phyloP scores from a whole-genome alignment of 306 rosid species.

The Rubus idaeus region DNA sequence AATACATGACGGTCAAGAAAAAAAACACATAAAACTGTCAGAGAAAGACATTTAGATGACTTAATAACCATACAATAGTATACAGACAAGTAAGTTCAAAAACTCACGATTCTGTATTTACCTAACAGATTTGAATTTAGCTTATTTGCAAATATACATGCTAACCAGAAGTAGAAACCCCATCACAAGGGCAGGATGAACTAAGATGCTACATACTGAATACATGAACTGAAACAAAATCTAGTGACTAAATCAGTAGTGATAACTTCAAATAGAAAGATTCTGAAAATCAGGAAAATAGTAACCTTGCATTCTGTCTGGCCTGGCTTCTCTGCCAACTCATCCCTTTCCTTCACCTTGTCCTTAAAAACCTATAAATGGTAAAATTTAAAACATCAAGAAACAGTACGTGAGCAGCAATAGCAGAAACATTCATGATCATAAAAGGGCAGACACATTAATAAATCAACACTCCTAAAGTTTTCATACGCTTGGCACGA shows the following conservation, averaged over 20 bases:
- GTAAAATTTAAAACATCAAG: constrained; percentile 22
- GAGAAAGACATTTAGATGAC: too few species aligned
- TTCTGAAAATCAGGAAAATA: constrained; percentile 24
- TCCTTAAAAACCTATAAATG: constrained; percentile 55
- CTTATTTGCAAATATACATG: background rate
- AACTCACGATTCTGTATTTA: background rate
- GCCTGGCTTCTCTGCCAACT: constrained; percentile 49
- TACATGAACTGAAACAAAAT: constrained; percentile 6
- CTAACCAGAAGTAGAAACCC: background rate
- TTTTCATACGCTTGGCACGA: background rate
- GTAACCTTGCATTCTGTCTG: constrained; percentile 90
- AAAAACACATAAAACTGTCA: background rate
- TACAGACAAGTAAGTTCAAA: background rate
- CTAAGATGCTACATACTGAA: background rate
- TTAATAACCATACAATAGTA: background rate
- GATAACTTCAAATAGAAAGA: constrained; percentile 12
- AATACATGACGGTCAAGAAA: background rate
- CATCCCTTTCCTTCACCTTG: constrained; percentile 54
- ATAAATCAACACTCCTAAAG: background rate
- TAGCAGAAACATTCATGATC: background rate
- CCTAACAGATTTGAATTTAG: background rate
- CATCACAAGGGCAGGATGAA: background rate
- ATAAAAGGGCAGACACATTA: too few species aligned
- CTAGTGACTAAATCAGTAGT: background rate
- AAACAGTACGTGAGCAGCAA: constrained; percentile 26